Base-by-base conservation (phyloP, 2,329 filamentous ascomycete genomes). In the Cladophialophora bantiana region DNA sequence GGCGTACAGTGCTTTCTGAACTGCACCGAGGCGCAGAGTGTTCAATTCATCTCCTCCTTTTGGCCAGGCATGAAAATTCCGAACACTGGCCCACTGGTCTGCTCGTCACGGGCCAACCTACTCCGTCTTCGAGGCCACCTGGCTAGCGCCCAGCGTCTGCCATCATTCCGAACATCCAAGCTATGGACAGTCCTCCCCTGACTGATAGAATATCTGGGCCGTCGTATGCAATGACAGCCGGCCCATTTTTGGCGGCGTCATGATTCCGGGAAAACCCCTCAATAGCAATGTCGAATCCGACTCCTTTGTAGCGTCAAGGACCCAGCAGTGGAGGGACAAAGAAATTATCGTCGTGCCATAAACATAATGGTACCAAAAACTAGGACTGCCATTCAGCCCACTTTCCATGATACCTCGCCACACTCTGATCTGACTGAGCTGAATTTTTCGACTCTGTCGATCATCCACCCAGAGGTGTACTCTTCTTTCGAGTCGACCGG, bases 391-490 rank as follows among this genome's bases (percentile, higher is more conserved):
- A 2, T 53, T 42, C 38, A 62, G 38, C 59, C 64, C 4, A 63
- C n/a, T 42, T 67, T 38, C 54, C 54, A 68, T 31, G 57, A 53
- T 32, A 61, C n/a, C 42, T 68, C 55, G 7, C 54, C 50, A 31
- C 68, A 70, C 32, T 64, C 36, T 40, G 38, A 60, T 54, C 57
- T 42, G 13, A 42, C 18, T 18, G 66, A 45, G 34, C 60, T 68
- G 68, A 68, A 68, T 18, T 61, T 53, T 18, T 66, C 50, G 36
- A 70, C 56, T 9, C 66, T 63, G 1, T 68, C 66, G 13, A 65
- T 20, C 48, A 68, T 67, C 68, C 68, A 70, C 15, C 68, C 68
- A 12, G 68, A 70, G 20, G 55, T 62, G 53, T 54, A 64, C 32
- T 70, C 66, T 7, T 58, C 35, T 20, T 66, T 60, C 15, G 55